phyloP scores from a whole-genome alignment of 495 filamentous ascomycete species.

The Hyaloscypha hepaticicola region DNA sequence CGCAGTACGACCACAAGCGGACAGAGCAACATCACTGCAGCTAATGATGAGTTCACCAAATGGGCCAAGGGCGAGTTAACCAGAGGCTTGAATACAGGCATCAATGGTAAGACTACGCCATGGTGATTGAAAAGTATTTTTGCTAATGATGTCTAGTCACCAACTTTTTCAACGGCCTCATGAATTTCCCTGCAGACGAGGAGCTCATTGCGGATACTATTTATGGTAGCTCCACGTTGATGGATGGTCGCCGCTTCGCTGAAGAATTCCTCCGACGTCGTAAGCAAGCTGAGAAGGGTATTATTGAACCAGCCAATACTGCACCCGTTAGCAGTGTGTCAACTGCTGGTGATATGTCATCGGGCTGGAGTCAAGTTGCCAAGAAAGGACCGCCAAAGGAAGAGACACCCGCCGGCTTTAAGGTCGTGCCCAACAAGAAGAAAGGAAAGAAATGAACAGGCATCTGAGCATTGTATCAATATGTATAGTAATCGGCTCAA shows the following conservation, averaged over 20 bases:
- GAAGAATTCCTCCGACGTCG: slow-evolving; percentile 92
- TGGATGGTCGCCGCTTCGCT: slow-evolving; percentile 89
- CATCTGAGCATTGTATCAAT: slow-evolving; percentile 24
- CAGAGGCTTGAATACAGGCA: slow-evolving; percentile 57
- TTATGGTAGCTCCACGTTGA: slow-evolving; percentile 77
- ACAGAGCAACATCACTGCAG: slow-evolving; percentile 54
- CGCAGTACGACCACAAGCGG: slow-evolving; percentile 33
- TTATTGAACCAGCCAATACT: slow-evolving; percentile 61
- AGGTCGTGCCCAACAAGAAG: slow-evolving; percentile 89
- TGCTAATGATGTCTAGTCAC: slow-evolving; percentile 60
- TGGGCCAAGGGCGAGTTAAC: slow-evolving; percentile 78
- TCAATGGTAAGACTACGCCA: slow-evolving; percentile 50
- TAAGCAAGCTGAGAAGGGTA: slow-evolving; percentile 86
- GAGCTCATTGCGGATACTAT: slow-evolving; percentile 86
- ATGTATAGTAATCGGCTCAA: slow-evolving; percentile 29
- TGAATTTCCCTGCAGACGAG: slow-evolving; percentile 70
- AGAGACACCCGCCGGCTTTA: slow-evolving; percentile 65
- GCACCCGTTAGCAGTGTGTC: slow-evolving; percentile 46
- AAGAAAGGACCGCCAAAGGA: slow-evolving; percentile 69
- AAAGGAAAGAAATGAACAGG: slow-evolving; percentile 71
- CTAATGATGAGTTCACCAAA: slow-evolving; percentile 85
- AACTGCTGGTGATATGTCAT: slow-evolving; percentile 47
- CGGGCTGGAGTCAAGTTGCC: slow-evolving; percentile 94
- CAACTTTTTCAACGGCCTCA: slow-evolving; percentile 71
- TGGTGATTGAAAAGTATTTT: not conserved